These are phyloP conservation scores for Cutaneotrichosporon sp. DNA, from an alignment of 1,284 basidiomycete species.

Conservation along the genomic window DNA sequence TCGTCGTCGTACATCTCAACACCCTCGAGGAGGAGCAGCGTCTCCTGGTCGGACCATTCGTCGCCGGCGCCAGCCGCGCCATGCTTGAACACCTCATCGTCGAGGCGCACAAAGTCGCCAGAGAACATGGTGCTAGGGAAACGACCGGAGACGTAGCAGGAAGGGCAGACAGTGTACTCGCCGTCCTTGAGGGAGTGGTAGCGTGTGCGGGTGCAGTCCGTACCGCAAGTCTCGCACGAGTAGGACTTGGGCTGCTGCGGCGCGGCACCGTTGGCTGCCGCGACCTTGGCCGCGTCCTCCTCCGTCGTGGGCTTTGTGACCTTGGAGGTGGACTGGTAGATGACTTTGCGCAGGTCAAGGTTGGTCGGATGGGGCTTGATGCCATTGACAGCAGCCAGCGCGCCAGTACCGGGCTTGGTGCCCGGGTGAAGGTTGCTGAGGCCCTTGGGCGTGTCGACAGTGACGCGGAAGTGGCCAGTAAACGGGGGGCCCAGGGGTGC, in stretches of 20 bases:
- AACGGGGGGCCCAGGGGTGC: constrained; percentile 93
- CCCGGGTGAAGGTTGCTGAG: constrained; percentile 88
- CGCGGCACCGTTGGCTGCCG: constrained; percentile 55
- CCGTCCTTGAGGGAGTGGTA: constrained; percentile 93
- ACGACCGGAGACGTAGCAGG: constrained; percentile 92
- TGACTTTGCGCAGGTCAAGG: constrained; percentile 75
- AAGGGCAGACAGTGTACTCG: constrained; percentile 79
- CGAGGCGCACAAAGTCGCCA: constrained; percentile 93
- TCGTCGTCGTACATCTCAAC: constrained; percentile 98
- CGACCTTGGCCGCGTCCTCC: constrained; percentile 58
- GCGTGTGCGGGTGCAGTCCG: constrained; percentile 80
- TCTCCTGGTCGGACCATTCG: constrained; percentile 90
- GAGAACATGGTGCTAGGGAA: constrained; percentile 96
- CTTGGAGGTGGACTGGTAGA: constrained; percentile 78
- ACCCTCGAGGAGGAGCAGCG: constrained; percentile 81
- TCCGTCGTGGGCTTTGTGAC: constrained; percentile 61
- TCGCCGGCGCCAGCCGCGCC: constrained; percentile 53
- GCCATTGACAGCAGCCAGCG: constrained; percentile 50
- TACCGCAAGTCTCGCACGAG: constrained; percentile 89
- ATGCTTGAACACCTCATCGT: constrained; percentile 55
- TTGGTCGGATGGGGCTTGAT: constrained; percentile 58
- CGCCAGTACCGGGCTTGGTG: constrained; percentile 53
- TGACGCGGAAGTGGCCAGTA: constrained; percentile 96
- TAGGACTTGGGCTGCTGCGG: constrained; percentile 54
- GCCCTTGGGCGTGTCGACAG: constrained; percentile 93